A percentile compares a stretch with the other conserved stretches of the same genome.
These are phyloP conservation scores for Ustilago curta DNA, from an alignment of 1,284 basidiomycete species.

Conservation along the genomic window DNA sequence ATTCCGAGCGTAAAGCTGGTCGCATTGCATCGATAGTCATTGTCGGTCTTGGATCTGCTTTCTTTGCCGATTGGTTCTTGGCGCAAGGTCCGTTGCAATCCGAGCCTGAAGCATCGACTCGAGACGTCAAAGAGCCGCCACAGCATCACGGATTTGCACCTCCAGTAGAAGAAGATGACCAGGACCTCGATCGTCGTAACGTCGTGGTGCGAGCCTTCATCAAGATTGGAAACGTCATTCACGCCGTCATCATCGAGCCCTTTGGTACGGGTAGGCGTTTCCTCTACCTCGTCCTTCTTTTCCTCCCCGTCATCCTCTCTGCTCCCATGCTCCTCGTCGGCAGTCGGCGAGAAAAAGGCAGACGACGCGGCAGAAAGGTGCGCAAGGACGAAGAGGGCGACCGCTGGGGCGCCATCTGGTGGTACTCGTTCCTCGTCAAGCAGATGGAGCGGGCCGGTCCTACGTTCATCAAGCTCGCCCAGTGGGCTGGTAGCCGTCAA, in stretches of 20 bases:
- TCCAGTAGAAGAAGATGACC: slow-evolving; percentile 42
- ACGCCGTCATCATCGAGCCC: slow-evolving; percentile 80
- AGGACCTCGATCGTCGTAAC: slow-evolving; percentile 36
- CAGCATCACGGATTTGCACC: slow-evolving; percentile 40
- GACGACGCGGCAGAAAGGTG: slow-evolving; percentile 43
- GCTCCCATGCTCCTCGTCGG: slow-evolving; percentile 87
- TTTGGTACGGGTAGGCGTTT: slow-evolving; percentile 86
- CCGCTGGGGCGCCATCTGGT: slow-evolving; percentile 75
- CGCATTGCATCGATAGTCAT: slow-evolving; percentile 36
- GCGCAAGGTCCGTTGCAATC: slow-evolving; percentile 23
- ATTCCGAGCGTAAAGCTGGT: neutral
- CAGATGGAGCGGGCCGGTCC: slow-evolving; percentile 96
- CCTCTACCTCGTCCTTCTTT: slow-evolving; percentile 83
- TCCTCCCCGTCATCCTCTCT: slow-evolving; percentile 86
- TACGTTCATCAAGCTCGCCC: slow-evolving; percentile 97
- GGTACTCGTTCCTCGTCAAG: slow-evolving; percentile 88
- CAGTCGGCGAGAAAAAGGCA: slow-evolving; percentile 52
- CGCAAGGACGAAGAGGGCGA: slow-evolving; percentile 53
- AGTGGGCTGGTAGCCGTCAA: slow-evolving; percentile 96
- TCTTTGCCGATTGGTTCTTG: slow-evolving; percentile 19
- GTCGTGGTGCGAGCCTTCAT: slow-evolving; percentile 30
- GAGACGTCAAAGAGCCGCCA: neutral
- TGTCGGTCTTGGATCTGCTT: slow-evolving; percentile 27
- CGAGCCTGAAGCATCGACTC: slow-evolving; percentile 9
- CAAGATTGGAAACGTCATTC: slow-evolving; percentile 41